Conservation (phyloP, 2,329 filamentous ascomycete genomes). For the Ceratocystis cacaofunesta region DNA sequence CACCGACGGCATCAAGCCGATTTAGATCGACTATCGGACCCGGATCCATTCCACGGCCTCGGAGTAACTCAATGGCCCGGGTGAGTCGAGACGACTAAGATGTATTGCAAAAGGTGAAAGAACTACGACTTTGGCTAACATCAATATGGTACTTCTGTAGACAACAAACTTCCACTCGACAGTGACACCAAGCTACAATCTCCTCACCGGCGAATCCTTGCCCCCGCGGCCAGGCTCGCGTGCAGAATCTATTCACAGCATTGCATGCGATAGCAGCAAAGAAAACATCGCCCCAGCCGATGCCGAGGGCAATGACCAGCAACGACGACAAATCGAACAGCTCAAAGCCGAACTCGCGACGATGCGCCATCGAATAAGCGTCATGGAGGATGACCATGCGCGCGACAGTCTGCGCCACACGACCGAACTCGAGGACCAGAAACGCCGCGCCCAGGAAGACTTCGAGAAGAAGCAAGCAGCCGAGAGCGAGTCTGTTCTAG, state of each 20-base stretch:
- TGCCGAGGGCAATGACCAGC: slow-evolving; percentile 43
- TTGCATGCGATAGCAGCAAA: slow-evolving; percentile 44
- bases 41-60: slow-evolving; percentile 10
- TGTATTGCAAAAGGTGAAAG: background rate
- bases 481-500: slow-evolving; percentile 39
- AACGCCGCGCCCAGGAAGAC: slow-evolving; percentile 71
- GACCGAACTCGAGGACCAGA: slow-evolving; percentile 67
- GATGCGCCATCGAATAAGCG: slow-evolving; percentile 74
- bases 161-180: slow-evolving; percentile 12
- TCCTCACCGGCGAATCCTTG: slow-evolving; percentile 35
- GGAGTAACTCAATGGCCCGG: slow-evolving; percentile 9
- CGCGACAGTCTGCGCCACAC: slow-evolving; percentile 64
- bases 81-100: slow-evolving; percentile 1
- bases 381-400: slow-evolving; percentile 75
- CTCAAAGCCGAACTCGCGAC: slow-evolving; percentile 82
- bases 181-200: slow-evolving; percentile 37
- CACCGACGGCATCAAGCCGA: slow-evolving; percentile 9
- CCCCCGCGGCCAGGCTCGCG: slow-evolving; percentile 27
- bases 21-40: slow-evolving; percentile 14
- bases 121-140: slow-evolving; percentile 23
- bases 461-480: slow-evolving; percentile 51
- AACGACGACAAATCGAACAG: slow-evolving; percentile 50
- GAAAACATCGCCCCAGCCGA: slow-evolving; percentile 45
- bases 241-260: slow-evolving; percentile 30
- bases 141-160: slow-evolving; percentile 5